These are phyloP conservation scores for Oidium heveae DNA, from an alignment of 2,329 filamentous ascomycete genomes.

Conservation along the genomic window DNA sequence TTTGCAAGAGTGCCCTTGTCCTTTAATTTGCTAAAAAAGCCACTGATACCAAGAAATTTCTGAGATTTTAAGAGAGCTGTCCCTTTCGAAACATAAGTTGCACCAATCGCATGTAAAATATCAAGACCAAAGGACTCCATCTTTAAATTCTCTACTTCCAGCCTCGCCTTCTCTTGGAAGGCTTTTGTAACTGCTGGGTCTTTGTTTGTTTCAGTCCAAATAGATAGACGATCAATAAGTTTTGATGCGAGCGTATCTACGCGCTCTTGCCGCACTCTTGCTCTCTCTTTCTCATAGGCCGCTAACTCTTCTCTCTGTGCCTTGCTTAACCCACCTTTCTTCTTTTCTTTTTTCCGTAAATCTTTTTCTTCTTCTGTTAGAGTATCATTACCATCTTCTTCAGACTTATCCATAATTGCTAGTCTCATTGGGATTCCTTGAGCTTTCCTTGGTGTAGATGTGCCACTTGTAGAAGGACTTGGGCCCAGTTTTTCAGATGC, in stretches of 20 bases:
- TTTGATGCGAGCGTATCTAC: constrained; percentile 66
- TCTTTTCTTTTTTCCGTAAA: constrained; percentile 60
- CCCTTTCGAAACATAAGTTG: constrained; percentile 73
- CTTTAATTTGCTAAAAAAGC: constrained; percentile 81
- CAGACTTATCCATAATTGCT: constrained; percentile 68
- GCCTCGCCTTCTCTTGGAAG: constrained; percentile 79
- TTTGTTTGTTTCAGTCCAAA: constrained; percentile 97
- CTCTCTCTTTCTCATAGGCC: constrained; percentile 69
- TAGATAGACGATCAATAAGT: constrained; percentile 64
- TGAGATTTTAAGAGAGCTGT: constrained; percentile 77
- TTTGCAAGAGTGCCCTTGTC: constrained; percentile 94
- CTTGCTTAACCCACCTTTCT: constrained; percentile 64
- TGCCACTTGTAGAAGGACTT: constrained; percentile 14
- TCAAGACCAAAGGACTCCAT: constrained; percentile 98
- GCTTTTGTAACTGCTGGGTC: constrained; percentile 57
- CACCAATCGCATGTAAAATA: constrained; percentile 81
- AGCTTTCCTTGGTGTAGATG: constrained; percentile 18
- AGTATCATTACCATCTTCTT: constrained; percentile 45
- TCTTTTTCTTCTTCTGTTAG: constrained; percentile 52
- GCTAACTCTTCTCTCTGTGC: constrained; percentile 83
- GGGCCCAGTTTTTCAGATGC: constrained; percentile 10
- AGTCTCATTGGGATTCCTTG: constrained; percentile 46
- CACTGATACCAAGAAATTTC: constrained; percentile 86
- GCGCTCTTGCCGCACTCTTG: constrained; percentile 64
- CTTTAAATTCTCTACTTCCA: constrained; percentile 94